Evolutionary conservation across 1,139 yeast species (phyloP), one percentile per base, ranked within the genome.

Genomic region (Zygosaccharomyces sapae): DNA sequence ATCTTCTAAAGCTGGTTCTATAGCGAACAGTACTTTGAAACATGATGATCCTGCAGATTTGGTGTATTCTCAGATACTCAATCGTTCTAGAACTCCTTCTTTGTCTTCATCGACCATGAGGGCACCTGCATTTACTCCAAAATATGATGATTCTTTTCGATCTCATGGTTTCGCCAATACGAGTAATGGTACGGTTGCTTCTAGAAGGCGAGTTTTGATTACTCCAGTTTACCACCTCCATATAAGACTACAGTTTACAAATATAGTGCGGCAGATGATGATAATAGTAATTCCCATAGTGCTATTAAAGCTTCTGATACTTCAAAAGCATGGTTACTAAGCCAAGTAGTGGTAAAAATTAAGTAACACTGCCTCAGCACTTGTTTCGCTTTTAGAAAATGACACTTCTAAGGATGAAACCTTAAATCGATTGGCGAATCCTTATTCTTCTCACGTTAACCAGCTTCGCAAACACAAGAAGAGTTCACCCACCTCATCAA

Each of bases 281-380:
- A 40, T 49, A 55, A 38, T 50, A 52, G 20, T 52, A 57, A n/a
- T 52, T 50, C 5, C 41, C 41, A 29, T 30, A 22, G 25, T 22
- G 33, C 27, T 22, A 20, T 38, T 7, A 37, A 29, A 18, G 6
- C 41, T 4, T 22, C 43, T 7, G 19, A 37, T 10, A 9, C 33
- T 6, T 34, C 40, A 37, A 33, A 43, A 30, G 27, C 13, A 12
- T 33, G 30, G 42, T 25, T 16, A 36, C 4, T 19, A 45, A 33
- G 37, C 42, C 47, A 18, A 38, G 45, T 12, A 39, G 22, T 29
- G 53, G 39, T 35, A 44, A 54, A 52, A 68, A 40, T 60, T 80
- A 52, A 84, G 89, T 59, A 74, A 74, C 45, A 77, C 92, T 0
- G 95, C 94, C 0, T 73, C 79, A 41, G 77, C 86, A 0, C 69